Evolutionary conservation across 768 basidiomycete species (phyloP), one percentile per base, ranked within the genome.

Genomic region (Pleurotus citrinopileatus): DNA sequence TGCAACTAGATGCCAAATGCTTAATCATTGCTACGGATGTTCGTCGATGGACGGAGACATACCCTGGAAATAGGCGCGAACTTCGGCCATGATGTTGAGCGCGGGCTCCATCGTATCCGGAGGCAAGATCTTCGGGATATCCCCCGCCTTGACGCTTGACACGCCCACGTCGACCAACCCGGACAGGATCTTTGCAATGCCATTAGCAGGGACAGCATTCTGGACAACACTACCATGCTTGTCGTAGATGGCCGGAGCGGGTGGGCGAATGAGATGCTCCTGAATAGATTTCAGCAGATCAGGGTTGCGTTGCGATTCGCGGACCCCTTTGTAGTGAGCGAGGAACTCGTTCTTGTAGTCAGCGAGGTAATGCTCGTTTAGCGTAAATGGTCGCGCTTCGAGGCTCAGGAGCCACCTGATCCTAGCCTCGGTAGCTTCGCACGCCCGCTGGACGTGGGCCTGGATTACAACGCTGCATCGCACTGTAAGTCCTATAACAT

Each of bases 11-110:
- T 34, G n/a, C n/a, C n/a, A 32, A 19, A 6, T 17, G 32, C 36
- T 42, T 12, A 25, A n/a, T 20, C 6, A 26, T 55, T 22, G 36
- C 13, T 29, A 37, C 42, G 47, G 15, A 38, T 47, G 42, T 53
- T 57, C 43, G 58, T 23, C 26, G 25, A 26, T 20, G 44, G 13
- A 42, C 23, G 20, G 25, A 28, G n/a, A 32, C 9, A 40, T 60
- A 86, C 89, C 87, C 74, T 89, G 84, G 65, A 89, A 89, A 58
- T 89, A 89, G 0, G 83, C 87, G 3, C 85, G 73, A 1, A 88
- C 84, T 53, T 82, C 78, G 0, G 85, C 84, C 86, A 90, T 89
- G 60, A 89, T 86, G 3, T 66, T 59, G 15, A 89, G 59, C 0
- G 83, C 83, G 0, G 78, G 74, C 32, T 83, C 83, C 72, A 74